Conservation (phyloP, 257 asterid genomes). For the Fraxinus excelsior region DNA sequence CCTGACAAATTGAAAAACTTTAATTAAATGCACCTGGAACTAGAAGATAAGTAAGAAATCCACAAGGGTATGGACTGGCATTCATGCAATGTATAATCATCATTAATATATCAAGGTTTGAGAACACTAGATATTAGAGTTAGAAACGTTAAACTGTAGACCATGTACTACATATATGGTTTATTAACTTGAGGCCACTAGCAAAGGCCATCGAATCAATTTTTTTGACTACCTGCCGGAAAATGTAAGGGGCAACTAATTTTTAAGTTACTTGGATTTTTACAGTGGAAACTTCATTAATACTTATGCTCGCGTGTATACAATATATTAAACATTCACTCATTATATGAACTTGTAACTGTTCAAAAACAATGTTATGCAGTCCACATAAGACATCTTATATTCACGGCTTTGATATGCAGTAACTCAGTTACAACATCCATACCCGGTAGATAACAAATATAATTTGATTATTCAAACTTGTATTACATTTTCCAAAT, state of each 20-base stretch:
- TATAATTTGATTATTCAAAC: no score
- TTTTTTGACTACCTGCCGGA: not conserved
- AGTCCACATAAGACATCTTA: not conserved
- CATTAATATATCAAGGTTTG: not conserved
- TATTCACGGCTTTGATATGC: no score
- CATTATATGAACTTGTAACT: not conserved
- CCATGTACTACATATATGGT: not conserved
- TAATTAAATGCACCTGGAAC: not conserved
- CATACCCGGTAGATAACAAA: no score
- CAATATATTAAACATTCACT: not conserved
- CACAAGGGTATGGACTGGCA: not conserved
- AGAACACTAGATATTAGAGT: not conserved
- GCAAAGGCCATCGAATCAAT: not conserved
- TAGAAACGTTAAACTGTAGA: not conserved
- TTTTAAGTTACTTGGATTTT: not conserved
- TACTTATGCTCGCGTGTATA: no score
- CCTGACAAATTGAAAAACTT: constrained; percentile 46
- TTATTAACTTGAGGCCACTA: not conserved
- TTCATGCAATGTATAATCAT: not conserved
- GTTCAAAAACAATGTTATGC: not conserved
- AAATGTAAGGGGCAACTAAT: not conserved
- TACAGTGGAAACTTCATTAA: not conserved
- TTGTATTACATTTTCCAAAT: no score
- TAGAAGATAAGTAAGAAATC: constrained; percentile 8
- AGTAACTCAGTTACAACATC: no score